Percentiles rank a stretch among this genome's conserved stretches.
phyloP scores from a whole-genome alignment of 768 basidiomycete species.

The Chalciporus pseudorubinellus region DNA sequence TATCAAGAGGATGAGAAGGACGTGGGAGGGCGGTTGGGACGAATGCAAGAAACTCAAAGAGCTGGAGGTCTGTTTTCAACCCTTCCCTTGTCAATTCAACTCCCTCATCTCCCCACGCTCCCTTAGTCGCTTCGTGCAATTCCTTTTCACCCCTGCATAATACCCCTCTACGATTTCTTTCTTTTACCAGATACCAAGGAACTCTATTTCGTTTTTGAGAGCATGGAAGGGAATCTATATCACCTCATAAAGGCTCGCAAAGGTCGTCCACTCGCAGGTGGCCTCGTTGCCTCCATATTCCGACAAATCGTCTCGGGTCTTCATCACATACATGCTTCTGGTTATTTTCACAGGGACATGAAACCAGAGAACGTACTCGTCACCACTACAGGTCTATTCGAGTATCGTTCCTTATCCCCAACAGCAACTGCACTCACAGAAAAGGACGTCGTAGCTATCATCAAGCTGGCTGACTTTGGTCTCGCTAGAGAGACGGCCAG shows the following conservation, averaged over 20 bases:
- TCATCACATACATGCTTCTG: constrained; percentile 86
- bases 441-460: constrained; percentile 92
- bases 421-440: constrained; percentile 67
- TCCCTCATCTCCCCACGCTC: constrained; percentile 14
- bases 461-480: constrained; percentile 98
- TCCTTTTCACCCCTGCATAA: constrained; percentile 94
- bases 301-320: constrained; percentile 88
- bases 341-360: constrained; percentile 99
- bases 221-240: constrained; percentile 99
- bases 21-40: constrained; percentile 97
- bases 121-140: constrained; percentile 90
- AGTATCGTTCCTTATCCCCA: constrained; percentile 83
- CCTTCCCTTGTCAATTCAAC: constrained; percentile 9
- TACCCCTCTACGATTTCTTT: constrained; percentile 98
- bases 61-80: constrained; percentile 68
- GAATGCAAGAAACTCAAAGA: constrained; percentile 95
- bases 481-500: constrained; percentile 88
- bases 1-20: constrained; percentile 97
- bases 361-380: constrained; percentile 99
- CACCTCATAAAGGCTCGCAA: constrained; percentile 98
- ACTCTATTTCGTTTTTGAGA: constrained; percentile 99
- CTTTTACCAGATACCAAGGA: constrained; percentile 94
- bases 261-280: constrained; percentile 93
- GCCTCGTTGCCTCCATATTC: constrained; percentile 93
- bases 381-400: constrained; percentile 92